phyloP scores from a whole-genome alignment of 2,329 filamentous ascomycete genomes.

The Colletotrichum theobromicola region DNA sequence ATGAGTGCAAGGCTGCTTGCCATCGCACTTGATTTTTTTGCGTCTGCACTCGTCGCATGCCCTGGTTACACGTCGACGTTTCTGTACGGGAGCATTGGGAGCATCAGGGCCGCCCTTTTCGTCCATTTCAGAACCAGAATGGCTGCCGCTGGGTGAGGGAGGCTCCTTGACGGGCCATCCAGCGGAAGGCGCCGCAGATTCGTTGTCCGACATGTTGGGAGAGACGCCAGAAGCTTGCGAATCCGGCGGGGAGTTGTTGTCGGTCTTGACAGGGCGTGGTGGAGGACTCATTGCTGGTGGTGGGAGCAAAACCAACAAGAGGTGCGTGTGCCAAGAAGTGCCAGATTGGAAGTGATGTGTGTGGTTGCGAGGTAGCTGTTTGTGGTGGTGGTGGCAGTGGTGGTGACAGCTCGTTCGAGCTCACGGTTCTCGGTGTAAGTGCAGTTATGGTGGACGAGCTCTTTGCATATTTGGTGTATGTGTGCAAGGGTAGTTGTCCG shows the following conservation, averaged over 20 bases:
- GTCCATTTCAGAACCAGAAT: slow-evolving; percentile 47
- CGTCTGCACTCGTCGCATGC: slow-evolving; percentile 84
- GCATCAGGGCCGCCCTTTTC: slow-evolving; percentile 36
- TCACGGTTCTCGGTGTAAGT: slow-evolving; percentile 22
- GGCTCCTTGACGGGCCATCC: slow-evolving; percentile 39
- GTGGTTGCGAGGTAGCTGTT: slow-evolving; percentile 22
- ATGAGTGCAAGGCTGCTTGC: slow-evolving; percentile 89
- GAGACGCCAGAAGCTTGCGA: slow-evolving; percentile 28
- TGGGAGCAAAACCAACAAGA: neutral
- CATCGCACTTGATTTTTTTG: slow-evolving; percentile 89
- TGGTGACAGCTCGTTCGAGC: slow-evolving; percentile 8
- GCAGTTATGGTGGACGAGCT: slow-evolving; percentile 17
- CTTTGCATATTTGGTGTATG: slow-evolving; percentile 18
- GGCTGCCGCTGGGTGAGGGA: slow-evolving; percentile 48
- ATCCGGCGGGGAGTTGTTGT: slow-evolving; percentile 14
- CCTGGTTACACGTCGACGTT: slow-evolving; percentile 78
- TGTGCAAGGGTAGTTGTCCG: slow-evolving; percentile 19
- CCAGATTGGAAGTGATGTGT: neutral
- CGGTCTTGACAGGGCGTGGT: slow-evolving; percentile 19
- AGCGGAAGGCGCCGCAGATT: slow-evolving; percentile 39
- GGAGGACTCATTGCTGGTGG: slow-evolving; percentile 21
- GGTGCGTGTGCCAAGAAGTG: neutral
- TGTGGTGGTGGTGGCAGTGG: slow-evolving; percentile 3
- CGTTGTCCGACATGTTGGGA: slow-evolving; percentile 49
- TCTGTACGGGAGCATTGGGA: slow-evolving; percentile 69